Evolutionary conservation across 192 early-diverging fungal genomes (phyloP).

Genomic region (Umbelopsis sp.): DNA sequence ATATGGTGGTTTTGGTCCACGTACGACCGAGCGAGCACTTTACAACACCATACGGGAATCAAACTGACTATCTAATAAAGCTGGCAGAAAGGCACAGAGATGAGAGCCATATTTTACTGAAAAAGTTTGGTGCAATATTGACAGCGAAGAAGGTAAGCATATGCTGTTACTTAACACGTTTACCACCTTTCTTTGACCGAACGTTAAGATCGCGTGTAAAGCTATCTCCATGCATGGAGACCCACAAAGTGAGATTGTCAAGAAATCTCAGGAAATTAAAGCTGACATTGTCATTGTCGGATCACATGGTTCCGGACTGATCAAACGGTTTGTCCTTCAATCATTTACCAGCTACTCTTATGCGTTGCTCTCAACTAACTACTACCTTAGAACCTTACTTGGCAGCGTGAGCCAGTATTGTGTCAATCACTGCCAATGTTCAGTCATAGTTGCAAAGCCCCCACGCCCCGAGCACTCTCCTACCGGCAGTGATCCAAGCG

Average conservation of each 20-base stretch:
- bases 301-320: slow-evolving; percentile 56
- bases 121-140: slow-evolving; percentile 24
- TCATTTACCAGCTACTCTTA: background rate
- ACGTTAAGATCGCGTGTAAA: slow-evolving; percentile 43
- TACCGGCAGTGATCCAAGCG: too few relatives aligned
- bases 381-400: slow-evolving; percentile 36
- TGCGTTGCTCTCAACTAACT: too few relatives aligned
- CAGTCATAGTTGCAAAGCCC: slow-evolving; percentile 38
- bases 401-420: slow-evolving; percentile 54
- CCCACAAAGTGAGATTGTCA: slow-evolving; percentile 60
- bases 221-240: slow-evolving; percentile 67
- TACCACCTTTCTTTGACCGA: background rate
- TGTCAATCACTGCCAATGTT: slow-evolving; percentile 43
- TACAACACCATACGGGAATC: slow-evolving; percentile 30
- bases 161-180: background rate
- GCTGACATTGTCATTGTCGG: slow-evolving; percentile 67
- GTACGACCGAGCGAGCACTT: slow-evolving; percentile 33
- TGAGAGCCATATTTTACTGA: slow-evolving; percentile 33
- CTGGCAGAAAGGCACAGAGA: slow-evolving; percentile 30
- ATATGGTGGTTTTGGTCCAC: slow-evolving; percentile 34
- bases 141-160: slow-evolving; percentile 25
- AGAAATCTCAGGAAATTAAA: slow-evolving; percentile 58
- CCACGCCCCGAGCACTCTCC: background rate
- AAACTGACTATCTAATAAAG: slow-evolving; percentile 26
- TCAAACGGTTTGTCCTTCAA: slow-evolving; percentile 42